Evolutionary conservation across 2,329 filamentous ascomycete species (phyloP).

Genomic region (Penicillium sp.): DNA sequence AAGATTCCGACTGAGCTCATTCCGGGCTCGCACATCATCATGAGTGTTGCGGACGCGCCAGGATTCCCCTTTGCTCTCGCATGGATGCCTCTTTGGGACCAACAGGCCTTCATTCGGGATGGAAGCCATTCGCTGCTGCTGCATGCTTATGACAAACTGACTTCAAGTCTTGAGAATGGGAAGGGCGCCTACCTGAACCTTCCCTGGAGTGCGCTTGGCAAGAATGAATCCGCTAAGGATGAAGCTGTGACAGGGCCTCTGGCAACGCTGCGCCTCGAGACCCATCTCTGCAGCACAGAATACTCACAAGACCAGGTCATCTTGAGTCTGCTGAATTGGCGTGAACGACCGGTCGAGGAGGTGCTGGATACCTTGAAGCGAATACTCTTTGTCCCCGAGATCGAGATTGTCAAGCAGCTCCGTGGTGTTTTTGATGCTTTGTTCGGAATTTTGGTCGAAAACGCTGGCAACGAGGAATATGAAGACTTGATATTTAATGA

Average conservation of each 20-base stretch:
- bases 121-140: constrained; percentile 73
- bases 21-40: constrained; percentile 72
- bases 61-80: constrained; percentile 84
- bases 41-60: constrained; percentile 82
- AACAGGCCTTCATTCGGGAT: constrained; percentile 82
- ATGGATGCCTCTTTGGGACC: constrained; percentile 90
- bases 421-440: constrained; percentile 84
- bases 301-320: constrained; percentile 90
- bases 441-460: constrained; percentile 84
- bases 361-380: constrained; percentile 70
- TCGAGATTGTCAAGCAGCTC: constrained; percentile 92
- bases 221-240: constrained; percentile 63
- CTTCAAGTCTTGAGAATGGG: constrained; percentile 63
- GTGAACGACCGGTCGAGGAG: constrained; percentile 64
- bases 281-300: constrained; percentile 86
- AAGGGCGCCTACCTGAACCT: constrained; percentile 82
- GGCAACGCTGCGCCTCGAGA: constrained; percentile 71
- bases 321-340: constrained; percentile 80
- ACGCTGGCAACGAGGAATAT: constrained; percentile 84
- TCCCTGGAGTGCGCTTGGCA: constrained; percentile 67
- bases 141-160: constrained; percentile 89
- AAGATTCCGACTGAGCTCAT: constrained; percentile 75
- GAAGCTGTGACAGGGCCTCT: constrained; percentile 69
- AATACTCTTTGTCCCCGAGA: constrained; percentile 89
- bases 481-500: constrained; percentile 90